Conservation (phyloP, 441 rosid genomes). For the Brassica hybrid region DNA sequence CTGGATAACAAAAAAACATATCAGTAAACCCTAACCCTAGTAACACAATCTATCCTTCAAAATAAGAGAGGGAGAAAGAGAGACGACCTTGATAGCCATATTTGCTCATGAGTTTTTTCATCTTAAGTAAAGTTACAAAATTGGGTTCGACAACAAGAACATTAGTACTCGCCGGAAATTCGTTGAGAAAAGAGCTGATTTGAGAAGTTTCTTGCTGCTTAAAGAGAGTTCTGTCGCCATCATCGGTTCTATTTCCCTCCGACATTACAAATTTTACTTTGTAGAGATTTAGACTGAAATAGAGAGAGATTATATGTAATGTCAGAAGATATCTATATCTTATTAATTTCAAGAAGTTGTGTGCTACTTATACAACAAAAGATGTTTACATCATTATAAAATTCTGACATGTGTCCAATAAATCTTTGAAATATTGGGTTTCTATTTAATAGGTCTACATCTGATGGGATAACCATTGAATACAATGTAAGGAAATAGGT, state of each 20-base stretch:
- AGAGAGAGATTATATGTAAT: too few species aligned
- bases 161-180: background rate
- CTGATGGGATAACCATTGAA: too few species aligned
- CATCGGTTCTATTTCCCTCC: background rate
- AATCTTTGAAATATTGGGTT: background rate
- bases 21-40: slow-evolving; percentile 11
- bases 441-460: background rate
- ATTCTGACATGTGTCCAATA: background rate
- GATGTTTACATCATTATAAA: too few species aligned
- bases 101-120: slow-evolving; percentile 7
- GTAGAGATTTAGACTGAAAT: background rate
- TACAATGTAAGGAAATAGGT: background rate
- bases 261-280: background rate
- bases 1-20: slow-evolving; percentile 5
- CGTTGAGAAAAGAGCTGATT: background rate
- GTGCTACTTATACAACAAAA: slow-evolving; percentile 9
- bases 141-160: slow-evolving; percentile 27
- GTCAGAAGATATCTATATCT: too few species aligned
- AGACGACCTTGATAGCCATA: slow-evolving; percentile 16
- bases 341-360: too few species aligned
- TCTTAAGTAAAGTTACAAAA: background rate
- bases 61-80: background rate
- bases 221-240: background rate
- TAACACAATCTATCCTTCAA: background rate
- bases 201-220: slow-evolving; percentile 23